Evolutionary conservation across 2,329 filamentous ascomycete species (phyloP).

Genomic region (Annulohypoxylon truncatum): DNA sequence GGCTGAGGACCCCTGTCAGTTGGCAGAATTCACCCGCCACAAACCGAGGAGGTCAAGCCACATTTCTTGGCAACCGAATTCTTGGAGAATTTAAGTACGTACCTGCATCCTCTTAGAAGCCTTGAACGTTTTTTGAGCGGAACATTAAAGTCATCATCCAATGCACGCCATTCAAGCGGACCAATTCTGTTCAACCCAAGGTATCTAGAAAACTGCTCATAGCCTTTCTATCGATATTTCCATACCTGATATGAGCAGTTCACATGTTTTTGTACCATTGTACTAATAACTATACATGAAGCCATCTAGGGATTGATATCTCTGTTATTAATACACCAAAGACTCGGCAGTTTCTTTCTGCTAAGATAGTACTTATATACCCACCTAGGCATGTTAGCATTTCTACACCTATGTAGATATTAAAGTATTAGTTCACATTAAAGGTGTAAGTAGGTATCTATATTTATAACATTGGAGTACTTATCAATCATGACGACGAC

Average conservation of each 20-base stretch:
- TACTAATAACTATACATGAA: too few relatives aligned
- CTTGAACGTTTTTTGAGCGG: not conserved
- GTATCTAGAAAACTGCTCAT: not conserved
- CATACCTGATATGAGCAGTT: too few relatives aligned
- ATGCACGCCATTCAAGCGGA: slow-evolving; percentile 3
- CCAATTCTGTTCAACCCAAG: not conserved
- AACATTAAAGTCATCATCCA: not conserved
- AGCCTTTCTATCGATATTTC: not conserved
- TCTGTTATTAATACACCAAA: not conserved
- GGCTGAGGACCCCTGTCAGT: not conserved
- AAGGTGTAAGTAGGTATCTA: not conserved
- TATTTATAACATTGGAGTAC: too few relatives aligned
- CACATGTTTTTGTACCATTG: too few relatives aligned
- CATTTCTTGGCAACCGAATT: slow-evolving; percentile 13
- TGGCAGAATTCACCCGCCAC: slow-evolving; percentile 19
- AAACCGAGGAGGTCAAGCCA: slow-evolving; percentile 5
- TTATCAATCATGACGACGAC: too few relatives aligned
- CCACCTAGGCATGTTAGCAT: too few relatives aligned
- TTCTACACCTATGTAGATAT: not conserved
- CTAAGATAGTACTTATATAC: not conserved
- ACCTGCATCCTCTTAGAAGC: slow-evolving; percentile 1
- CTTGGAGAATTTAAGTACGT: not conserved
- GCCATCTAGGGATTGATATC: too few relatives aligned
- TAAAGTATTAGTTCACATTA: not conserved
- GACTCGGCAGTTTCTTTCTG: not conserved